Evolutionary conservation across 129 eudicot species (phyloP), one percentile per base, ranked within the genome.

Genomic region (Tagetes patula): DNA sequence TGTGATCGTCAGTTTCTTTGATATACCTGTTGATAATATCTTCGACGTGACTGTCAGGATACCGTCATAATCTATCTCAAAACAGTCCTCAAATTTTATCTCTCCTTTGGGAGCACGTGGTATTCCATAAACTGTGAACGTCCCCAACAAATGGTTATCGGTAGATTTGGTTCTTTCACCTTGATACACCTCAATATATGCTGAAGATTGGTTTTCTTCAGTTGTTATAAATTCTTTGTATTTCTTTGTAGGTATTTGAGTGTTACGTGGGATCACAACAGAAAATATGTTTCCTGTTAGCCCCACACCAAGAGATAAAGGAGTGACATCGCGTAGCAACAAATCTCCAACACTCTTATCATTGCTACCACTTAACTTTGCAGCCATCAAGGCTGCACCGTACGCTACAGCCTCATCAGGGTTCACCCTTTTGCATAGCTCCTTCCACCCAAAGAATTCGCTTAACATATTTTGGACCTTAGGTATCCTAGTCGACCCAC

Each of bases 341-440:
- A 63, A 14, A 48, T 74, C 78, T 8, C 2, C 52, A 37, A 74
- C 30, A 9, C 40, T 37, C 10, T 14, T 27, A 14, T 63, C 39
- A 14, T 3, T 4, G 8, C 20, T 27, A 20, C 42, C 50, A 11
- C 49, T 63, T 62, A 64, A 65, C 65, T 47, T 74, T 74, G 71
- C 72, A 27, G 79, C 79, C 65, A 74, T 64, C 8, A 50, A 5
- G 0, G 79, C 72, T 39, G 79, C 72, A 38, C 79, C 79, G 52
- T 49, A 64, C 38, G 72, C 79, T 27, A 74, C 72, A 49, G 72
- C 65, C 65, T 64, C 79, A 7, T 74, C 79, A 11, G 71, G 79
- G 52, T 74, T 47, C 62, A 74, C 33, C 1, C 65, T 49, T 36
- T 38, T 74, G 54, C 65, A 74, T 10, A 74, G 27, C 42, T 65